Percentiles rank a stretch among this genome's conserved stretches.
Evolutionary conservation across 2,329 filamentous ascomycete genomes (phyloP).

Genomic region (Rutstroemia sydowiana): DNA sequence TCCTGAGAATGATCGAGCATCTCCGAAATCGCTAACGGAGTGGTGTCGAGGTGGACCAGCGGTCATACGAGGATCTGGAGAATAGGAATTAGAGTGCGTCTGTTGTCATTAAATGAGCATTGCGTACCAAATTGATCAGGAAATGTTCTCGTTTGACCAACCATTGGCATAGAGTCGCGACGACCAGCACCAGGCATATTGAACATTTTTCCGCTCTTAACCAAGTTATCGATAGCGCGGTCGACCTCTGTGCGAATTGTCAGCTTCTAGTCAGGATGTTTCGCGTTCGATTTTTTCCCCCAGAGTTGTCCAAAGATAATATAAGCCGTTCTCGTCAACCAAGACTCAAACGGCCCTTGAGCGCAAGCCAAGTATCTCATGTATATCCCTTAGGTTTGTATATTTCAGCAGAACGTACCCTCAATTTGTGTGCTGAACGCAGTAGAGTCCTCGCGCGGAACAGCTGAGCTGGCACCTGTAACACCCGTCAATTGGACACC

Average conservation of each 20-base stretch:
- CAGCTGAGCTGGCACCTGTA: slow-evolving; percentile 67
- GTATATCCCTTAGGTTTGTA: slow-evolving; percentile 2
- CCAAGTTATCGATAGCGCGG: slow-evolving; percentile 86
- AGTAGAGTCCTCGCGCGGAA: slow-evolving; percentile 63
- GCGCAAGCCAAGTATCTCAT: not conserved
- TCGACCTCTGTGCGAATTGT: slow-evolving; percentile 67
- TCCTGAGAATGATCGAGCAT: slow-evolving; percentile 62
- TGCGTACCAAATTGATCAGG: slow-evolving; percentile 51
- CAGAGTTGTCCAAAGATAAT: not conserved
- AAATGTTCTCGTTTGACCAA: slow-evolving; percentile 48
- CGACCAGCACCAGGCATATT: slow-evolving; percentile 49
- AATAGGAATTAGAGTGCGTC: slow-evolving; percentile 4
- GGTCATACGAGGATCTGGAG: slow-evolving; percentile 62
- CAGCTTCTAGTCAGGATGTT: slow-evolving; percentile 4
- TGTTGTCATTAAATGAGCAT: slow-evolving; percentile 2
- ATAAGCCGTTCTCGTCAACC: not conserved
- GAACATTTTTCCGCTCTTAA: slow-evolving; percentile 95
- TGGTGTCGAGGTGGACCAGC: slow-evolving; percentile 65
- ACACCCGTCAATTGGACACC: slow-evolving; percentile 24
- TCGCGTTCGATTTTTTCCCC: not conserved
- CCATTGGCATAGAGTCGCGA: slow-evolving; percentile 71
- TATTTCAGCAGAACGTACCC: slow-evolving; percentile 52
- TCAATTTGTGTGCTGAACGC: slow-evolving; percentile 86
- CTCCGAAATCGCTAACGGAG: slow-evolving; percentile 73
- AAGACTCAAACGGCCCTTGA: not conserved